phyloP scores from a whole-genome alignment of 805 yeast genomes.

The Teunomyces gatunensis region DNA sequence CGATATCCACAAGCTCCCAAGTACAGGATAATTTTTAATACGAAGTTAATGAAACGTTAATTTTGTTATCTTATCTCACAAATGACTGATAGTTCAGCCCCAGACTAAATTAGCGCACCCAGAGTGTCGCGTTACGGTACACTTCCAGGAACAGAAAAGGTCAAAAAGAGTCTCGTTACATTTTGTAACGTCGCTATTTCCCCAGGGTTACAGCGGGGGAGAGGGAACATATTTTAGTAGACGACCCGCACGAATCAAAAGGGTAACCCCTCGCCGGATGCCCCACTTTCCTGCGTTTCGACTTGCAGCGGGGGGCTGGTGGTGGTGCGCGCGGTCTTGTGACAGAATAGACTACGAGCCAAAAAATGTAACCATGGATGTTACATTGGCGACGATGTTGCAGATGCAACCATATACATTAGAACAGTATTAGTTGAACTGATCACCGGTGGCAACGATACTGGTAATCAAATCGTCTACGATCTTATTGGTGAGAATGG shows the following conservation, averaged over 20 bases:
- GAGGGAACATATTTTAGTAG: neutral
- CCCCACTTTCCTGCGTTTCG: neutral
- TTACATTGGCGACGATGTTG: neutral
- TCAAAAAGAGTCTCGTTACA: neutral
- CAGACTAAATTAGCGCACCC: no score
- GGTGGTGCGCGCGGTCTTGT: neutral
- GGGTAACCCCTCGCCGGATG: neutral
- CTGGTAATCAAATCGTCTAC: constrained; percentile 36
- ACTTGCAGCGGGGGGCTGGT: no score
- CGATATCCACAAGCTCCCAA: no score
- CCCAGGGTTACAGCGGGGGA: neutral
- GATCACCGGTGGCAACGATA: constrained; percentile 17
- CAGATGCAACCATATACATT: neutral
- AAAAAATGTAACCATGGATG: neutral
- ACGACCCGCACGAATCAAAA: neutral
- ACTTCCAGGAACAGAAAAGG: neutral
- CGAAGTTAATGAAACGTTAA: no score
- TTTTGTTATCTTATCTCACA: no score
- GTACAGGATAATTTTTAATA: no score
- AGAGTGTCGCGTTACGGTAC: no score
- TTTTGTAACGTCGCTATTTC: neutral
- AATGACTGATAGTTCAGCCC: no score
- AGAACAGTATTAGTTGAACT: neutral
- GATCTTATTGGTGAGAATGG: constrained; percentile 40
- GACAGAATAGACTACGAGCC: neutral